These are phyloP conservation scores for Paraglomus occultum DNA, from an alignment of 192 early-diverging fungal genomes.

Conservation along the genomic window DNA sequence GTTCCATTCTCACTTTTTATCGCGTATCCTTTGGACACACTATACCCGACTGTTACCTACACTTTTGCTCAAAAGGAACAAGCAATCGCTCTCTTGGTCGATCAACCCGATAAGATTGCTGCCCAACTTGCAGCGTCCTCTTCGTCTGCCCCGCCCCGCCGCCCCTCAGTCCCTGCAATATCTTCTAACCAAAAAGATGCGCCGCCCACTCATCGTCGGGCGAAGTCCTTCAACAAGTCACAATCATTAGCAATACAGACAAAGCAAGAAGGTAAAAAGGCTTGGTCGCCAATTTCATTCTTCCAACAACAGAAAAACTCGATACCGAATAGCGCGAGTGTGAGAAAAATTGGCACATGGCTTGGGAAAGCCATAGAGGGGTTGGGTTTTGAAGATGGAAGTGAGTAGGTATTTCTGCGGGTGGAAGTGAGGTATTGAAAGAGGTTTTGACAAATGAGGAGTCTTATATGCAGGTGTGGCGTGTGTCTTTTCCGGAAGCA, in stretches of 20 bases:
- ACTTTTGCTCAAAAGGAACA: conserved; percentile 44
- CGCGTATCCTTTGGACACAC: not conserved
- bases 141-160: conserved; percentile 33
- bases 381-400: conserved; percentile 54
- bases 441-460: too few relatives aligned
- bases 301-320: conserved; percentile 53
- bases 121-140: conserved; percentile 37
- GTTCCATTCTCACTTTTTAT: not conserved
- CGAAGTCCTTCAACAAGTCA: conserved; percentile 23
- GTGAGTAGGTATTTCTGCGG: conserved; percentile 32
- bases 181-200: conserved; percentile 5
- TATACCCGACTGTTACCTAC: not conserved
- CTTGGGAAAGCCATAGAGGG: conserved; percentile 68
- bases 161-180: conserved; percentile 26
- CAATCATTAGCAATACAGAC: conserved; percentile 1
- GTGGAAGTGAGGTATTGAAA: too few relatives aligned
- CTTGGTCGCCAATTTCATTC: conserved; percentile 53
- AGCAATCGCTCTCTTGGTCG: conserved; percentile 57
- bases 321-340: conserved; percentile 38
- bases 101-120: conserved; percentile 53
- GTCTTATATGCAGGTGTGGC: too few relatives aligned
- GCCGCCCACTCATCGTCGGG: not conserved
- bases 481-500: too few relatives aligned
- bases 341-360: conserved; percentile 52
- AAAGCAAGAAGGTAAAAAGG: conserved; percentile 34